These are phyloP conservation scores for Trichoderma parareesei DNA, from an alignment of 495 filamentous ascomycete species.

Conservation along the genomic window DNA sequence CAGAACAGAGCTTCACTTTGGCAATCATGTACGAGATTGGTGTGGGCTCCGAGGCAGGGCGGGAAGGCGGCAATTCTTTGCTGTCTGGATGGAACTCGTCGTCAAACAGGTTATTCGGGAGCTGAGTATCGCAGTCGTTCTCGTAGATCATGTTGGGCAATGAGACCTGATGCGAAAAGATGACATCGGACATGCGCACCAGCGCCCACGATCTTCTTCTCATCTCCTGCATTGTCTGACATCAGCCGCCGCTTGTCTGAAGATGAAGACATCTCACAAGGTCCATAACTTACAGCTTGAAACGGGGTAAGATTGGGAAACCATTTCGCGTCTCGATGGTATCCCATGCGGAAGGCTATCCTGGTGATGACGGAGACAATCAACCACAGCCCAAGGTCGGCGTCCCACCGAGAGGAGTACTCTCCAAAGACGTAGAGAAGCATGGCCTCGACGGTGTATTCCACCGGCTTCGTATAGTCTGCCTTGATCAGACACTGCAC, in stretches of 20 bases:
- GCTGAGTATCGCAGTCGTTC: constrained; percentile 73
- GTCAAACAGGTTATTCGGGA: constrained; percentile 88
- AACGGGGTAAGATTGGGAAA: constrained; percentile 78
- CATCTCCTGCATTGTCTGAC: constrained; percentile 53
- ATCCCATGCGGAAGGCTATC: constrained; percentile 89
- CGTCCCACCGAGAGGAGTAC: constrained; percentile 67
- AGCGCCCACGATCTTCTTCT: constrained; percentile 82
- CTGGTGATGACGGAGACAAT: constrained; percentile 72
- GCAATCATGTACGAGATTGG: constrained; percentile 82
- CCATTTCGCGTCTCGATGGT: constrained; percentile 82
- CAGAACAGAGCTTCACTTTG: constrained; percentile 58
- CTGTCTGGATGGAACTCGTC: constrained; percentile 82
- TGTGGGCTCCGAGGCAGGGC: constrained; percentile 70
- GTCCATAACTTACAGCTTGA: constrained; percentile 47
- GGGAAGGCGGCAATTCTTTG: constrained; percentile 64
- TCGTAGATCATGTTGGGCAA: constrained; percentile 82
- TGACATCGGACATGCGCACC: constrained; percentile 68
- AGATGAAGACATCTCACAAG: neutral
- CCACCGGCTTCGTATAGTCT: constrained; percentile 81
- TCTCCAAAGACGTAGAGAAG: constrained; percentile 79
- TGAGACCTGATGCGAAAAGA: constrained; percentile 84
- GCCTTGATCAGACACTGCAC: constrained; percentile 81
- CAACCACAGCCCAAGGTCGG: constrained; percentile 76
- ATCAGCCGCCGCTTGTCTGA: neutral
- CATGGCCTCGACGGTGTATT: constrained; percentile 82